Evolutionary conservation across 495 filamentous ascomycete species (phyloP).

Genomic region (Aspergillus sparsus): DNA sequence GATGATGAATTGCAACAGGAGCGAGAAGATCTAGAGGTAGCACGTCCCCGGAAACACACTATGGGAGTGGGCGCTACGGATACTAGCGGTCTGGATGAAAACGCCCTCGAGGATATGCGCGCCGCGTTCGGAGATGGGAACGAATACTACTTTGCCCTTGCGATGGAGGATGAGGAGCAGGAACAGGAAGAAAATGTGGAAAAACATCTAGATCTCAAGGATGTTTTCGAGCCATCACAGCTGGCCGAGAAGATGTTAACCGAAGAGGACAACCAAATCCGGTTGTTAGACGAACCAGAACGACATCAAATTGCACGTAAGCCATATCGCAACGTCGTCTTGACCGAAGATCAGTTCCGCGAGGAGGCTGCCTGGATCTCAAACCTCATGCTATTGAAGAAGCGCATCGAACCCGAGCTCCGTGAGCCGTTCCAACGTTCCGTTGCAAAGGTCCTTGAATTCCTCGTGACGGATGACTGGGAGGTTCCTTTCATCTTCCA

Average conservation of each 20-base stretch:
- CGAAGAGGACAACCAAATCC: slow-evolving; percentile 90
- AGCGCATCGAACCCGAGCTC: slow-evolving; percentile 67
- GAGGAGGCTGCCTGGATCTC: slow-evolving; percentile 94
- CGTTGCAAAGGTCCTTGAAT: slow-evolving; percentile 89
- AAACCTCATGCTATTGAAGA: slow-evolving; percentile 81
- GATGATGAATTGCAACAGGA: slow-evolving; percentile 78
- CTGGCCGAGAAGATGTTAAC: slow-evolving; percentile 91
- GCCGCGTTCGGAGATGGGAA: slow-evolving; percentile 92
- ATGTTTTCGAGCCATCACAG: slow-evolving; percentile 96
- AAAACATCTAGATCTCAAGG: slow-evolving; percentile 85
- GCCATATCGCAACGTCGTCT: slow-evolving; percentile 74
- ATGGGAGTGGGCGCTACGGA: slow-evolving; percentile 62
- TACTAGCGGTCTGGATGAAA: slow-evolving; percentile 80
- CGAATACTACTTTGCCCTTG: slow-evolving; percentile 92
- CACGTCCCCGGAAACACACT: slow-evolving; percentile 61
- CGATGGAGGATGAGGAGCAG: slow-evolving; percentile 69
- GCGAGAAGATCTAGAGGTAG: slow-evolving; percentile 85
- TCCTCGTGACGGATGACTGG: slow-evolving; percentile 86
- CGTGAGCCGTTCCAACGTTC: slow-evolving; percentile 82
- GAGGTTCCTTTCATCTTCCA: slow-evolving; percentile 98
- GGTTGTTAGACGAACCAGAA: slow-evolving; percentile 84
- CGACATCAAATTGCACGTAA: slow-evolving; percentile 89
- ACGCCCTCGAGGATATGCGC: slow-evolving; percentile 90
- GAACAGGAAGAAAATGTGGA: slow-evolving; percentile 70
- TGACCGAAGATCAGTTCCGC: slow-evolving; percentile 76